Conservation (phyloP, 2,329 filamentous ascomycete species). For the Cordyceps cicadae region DNA sequence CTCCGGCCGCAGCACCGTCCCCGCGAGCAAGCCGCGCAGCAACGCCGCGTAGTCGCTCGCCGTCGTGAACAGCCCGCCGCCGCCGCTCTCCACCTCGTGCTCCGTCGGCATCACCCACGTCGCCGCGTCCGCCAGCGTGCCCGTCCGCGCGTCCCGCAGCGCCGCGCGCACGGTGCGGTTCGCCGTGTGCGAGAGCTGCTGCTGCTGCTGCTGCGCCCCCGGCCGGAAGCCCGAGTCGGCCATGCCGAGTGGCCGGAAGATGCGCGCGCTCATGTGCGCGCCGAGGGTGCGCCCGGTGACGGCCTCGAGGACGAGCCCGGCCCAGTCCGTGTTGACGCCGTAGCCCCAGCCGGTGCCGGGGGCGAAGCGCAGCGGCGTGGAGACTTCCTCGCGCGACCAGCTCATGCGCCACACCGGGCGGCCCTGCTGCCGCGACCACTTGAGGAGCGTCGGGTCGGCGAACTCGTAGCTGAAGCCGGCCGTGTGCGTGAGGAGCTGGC, state of each 20-base stretch:
- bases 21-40: constrained; percentile 19
- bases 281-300: constrained; percentile 23
- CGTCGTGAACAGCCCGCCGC: constrained; percentile 26
- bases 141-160: constrained; percentile 1
- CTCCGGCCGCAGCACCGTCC: constrained; percentile 15
- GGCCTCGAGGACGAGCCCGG: constrained; percentile 28
- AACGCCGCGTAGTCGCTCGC: constrained; percentile 24
- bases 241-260: constrained; percentile 22
- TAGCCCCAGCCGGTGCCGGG: constrained; percentile 36
- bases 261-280: constrained; percentile 18
- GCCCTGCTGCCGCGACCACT: constrained; percentile 25
- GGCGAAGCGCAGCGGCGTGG: constrained; percentile 28
- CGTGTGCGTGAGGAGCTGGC: constrained; percentile 34
- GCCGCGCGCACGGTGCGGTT: constrained; percentile 8
- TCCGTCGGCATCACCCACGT: constrained; percentile 14
- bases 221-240: constrained; percentile 19
- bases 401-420: constrained; percentile 18
- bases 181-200: constrained; percentile 6
- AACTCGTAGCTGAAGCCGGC: constrained; percentile 31
- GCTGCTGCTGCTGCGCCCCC: neutral
- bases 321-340: constrained; percentile 31
- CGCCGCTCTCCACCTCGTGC: constrained; percentile 25
- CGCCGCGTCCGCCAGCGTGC: neutral
- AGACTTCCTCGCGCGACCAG: constrained; percentile 24
- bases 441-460: constrained; percentile 23